A percentile compares a stretch with the other conserved stretches of the same genome.
Evolutionary conservation across 148 eudicot species (phyloP).

Genomic region (Agrostemma githago): DNA sequence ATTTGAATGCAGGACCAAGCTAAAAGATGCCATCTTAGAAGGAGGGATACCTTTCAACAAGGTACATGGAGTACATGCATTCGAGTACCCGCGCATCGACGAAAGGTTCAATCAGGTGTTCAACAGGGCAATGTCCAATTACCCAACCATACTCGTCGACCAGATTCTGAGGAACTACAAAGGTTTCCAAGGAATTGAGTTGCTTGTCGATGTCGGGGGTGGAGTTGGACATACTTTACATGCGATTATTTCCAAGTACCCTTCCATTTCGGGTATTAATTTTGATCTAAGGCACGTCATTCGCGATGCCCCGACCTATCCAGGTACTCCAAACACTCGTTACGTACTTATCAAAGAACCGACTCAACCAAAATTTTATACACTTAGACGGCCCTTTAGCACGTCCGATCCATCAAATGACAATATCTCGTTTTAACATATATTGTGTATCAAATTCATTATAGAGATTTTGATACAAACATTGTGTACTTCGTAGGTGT

Average conservation of each 20-base stretch:
- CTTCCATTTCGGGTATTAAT: conserved; percentile 24
- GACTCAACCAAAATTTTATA: no score
- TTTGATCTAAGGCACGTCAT: conserved; percentile 37
- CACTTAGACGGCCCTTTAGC: no score
- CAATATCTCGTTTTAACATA: no score
- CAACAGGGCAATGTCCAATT: conserved; percentile 25
- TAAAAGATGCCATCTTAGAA: conserved; percentile 29
- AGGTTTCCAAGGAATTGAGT: conserved; percentile 23
- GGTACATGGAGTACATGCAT: conserved; percentile 31
- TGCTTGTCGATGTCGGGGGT: conserved; percentile 32
- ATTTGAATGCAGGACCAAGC: conserved; percentile 13
- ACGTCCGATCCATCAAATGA: no score
- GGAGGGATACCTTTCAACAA: conserved; percentile 32
- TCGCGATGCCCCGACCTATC: conserved; percentile 15
- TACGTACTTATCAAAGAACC: background rate
- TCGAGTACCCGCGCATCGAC: conserved; percentile 27
- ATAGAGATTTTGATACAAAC: background rate
- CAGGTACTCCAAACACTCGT: conserved; percentile 15
- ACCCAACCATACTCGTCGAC: conserved; percentile 7
- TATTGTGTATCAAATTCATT: background rate
- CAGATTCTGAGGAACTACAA: conserved; percentile 23
- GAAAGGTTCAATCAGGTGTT: conserved; percentile 32
- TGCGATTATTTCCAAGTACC: conserved; percentile 27
- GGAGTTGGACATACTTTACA: conserved; percentile 23
- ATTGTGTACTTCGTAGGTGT: conserved; percentile 10